A percentile compares a stretch with the other conserved stretches of the same genome.
Conservation (phyloP, 805 yeast species). For the Huiozyma sinensis region DNA sequence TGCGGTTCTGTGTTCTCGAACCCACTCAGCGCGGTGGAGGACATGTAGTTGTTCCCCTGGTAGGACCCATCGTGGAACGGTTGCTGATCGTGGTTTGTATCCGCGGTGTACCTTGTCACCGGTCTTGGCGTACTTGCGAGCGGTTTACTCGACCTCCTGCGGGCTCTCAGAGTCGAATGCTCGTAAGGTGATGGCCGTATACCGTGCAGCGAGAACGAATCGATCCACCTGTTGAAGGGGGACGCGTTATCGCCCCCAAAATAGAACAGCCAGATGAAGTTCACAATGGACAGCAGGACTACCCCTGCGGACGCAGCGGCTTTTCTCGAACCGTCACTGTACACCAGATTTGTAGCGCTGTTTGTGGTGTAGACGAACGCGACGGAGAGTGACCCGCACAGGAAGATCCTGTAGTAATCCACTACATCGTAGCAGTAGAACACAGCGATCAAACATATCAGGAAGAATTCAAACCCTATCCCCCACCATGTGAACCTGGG, state of each 20-base stretch:
- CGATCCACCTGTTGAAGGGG: slow-evolving; percentile 76
- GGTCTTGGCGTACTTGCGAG: neutral
- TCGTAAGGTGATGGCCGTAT: slow-evolving; percentile 31
- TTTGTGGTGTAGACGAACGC: slow-evolving; percentile 81
- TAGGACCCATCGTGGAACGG: slow-evolving; percentile 4
- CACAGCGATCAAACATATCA: slow-evolving; percentile 40
- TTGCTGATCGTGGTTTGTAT: neutral
- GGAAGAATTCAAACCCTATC: slow-evolving; percentile 60
- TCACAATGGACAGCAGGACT: slow-evolving; percentile 69
- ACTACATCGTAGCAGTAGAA: slow-evolving; percentile 53
- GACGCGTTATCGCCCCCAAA: slow-evolving; percentile 86
- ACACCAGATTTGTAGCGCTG: slow-evolving; percentile 70
- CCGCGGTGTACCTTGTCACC: neutral
- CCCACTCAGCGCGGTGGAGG: slow-evolving; percentile 50
- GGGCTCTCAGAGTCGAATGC: slow-evolving; percentile 15
- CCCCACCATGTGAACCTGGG: slow-evolving; percentile 98
- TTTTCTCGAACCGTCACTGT: slow-evolving; percentile 48
- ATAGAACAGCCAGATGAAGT: slow-evolving; percentile 77
- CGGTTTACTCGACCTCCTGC: slow-evolving; percentile 12
- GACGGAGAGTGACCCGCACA: slow-evolving; percentile 37
- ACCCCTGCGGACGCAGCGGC: slow-evolving; percentile 93
- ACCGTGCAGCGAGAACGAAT: slow-evolving; percentile 60
- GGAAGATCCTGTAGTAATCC: slow-evolving; percentile 52
- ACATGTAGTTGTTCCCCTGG: slow-evolving; percentile 26
- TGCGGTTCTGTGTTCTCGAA: slow-evolving; percentile 40